phyloP scores from a whole-genome alignment of 2,329 filamentous ascomycete genomes.

The Cladosporium colombiae region DNA sequence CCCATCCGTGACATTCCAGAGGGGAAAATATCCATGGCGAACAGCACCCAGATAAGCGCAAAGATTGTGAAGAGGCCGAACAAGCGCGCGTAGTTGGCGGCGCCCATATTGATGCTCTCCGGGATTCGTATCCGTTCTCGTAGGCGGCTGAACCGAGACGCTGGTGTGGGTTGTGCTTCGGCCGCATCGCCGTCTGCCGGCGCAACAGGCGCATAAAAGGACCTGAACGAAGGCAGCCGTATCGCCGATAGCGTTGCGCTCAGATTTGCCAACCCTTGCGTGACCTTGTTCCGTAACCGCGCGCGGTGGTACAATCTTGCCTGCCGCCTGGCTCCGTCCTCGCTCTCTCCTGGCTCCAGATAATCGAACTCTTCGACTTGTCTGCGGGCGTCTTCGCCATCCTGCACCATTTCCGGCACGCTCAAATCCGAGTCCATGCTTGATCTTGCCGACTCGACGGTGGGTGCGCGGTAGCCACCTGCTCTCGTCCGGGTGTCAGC shows the following conservation, averaged over 20 bases:
- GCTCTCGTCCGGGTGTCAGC: conserved; percentile 30
- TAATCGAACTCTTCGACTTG: conserved; percentile 91
- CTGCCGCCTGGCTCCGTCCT: conserved; percentile 23
- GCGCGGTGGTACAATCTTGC: conserved; percentile 38
- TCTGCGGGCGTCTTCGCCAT: conserved; percentile 58
- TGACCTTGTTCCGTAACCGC: conserved; percentile 51
- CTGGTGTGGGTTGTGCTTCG: conserved; percentile 9
- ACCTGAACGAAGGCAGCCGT: conserved; percentile 51
- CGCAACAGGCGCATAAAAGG: conserved; percentile 41
- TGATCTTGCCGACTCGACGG: conserved; percentile 75
- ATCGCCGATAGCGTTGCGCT: conserved; percentile 60
- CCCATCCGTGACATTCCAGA: conserved; percentile 64
- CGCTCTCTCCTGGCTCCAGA: conserved; percentile 56
- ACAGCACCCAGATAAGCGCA: conserved; percentile 77
- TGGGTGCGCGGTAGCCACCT: conserved; percentile 73
- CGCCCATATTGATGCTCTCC: conserved; percentile 54
- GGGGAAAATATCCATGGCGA: conserved; percentile 81
- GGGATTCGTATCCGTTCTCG: conserved; percentile 2
- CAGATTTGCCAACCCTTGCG: conserved; percentile 58
- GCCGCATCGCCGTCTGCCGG: conserved; percentile 21
- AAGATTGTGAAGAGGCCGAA: conserved; percentile 75
- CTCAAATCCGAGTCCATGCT: conserved; percentile 51
- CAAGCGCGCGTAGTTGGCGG: conserved; percentile 70
- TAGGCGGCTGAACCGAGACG: conserved; percentile 3
- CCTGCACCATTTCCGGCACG: conserved; percentile 56